Base-by-base conservation (phyloP, 345 rosid genomes). In the Iberis pinnata region DNA sequence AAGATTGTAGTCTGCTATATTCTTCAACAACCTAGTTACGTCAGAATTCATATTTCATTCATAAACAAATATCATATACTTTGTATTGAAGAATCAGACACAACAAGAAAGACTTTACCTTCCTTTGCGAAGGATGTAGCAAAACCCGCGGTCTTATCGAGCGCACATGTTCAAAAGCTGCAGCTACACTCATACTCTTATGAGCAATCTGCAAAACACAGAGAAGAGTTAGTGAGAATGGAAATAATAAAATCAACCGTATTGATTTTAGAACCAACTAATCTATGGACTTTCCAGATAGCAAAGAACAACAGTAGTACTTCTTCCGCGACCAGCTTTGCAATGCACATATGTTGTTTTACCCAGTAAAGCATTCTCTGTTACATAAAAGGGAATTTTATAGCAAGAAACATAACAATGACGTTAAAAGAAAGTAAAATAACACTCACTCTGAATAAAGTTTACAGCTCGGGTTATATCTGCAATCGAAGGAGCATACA, bases 251-350 rank as follows among this genome's bases (percentile, higher is more conserved):
- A n/a, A n/a, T n/a, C n/a, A n/a, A n/a, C n/a, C n/a, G n/a, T n/a
- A 45, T 24, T 35, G 18, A 17, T 35, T 15, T 22, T 1, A 4
- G 14, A 41, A 18, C 45, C 24, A 4, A 19, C 6, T 18, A 14
- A 29, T 38, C 33, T 5, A 53, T 38, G 20, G 35, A 60, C 61
- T 48, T 67, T 69, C 97, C 82, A 89, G 73, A 71, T 86, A 86
- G 57, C 94, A 86, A 40, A 89, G 94, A 70, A 84, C 92, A 60
- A 90, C 73, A 7, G 90, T 84, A 1, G 95, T 86, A 72, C 97
- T 89, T 69, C 95, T 76, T 73, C 97, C 95, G 7, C 94, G 78
- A 20, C 96, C 97, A 64, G 97, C 96, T 71, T 89, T 89, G 69
- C 97, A 89, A 63, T 89, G 97, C 24, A 86, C 95, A 50, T 84